These are phyloP conservation scores for Euphorbia tirucalli DNA, from an alignment of 345 rosid genomes.

Conservation along the genomic window DNA sequence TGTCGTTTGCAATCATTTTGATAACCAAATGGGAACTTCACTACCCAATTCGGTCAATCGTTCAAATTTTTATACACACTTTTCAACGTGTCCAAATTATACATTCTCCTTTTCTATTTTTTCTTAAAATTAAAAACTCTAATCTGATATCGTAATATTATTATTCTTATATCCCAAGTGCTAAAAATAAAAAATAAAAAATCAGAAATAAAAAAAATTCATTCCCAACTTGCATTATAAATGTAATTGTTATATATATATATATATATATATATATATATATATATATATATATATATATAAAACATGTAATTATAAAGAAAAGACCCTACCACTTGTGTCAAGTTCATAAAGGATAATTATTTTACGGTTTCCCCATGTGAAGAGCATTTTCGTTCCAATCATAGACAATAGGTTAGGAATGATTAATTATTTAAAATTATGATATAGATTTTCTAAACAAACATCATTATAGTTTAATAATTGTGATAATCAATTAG, in stretches of 20 bases:
- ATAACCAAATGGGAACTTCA: not conserved
- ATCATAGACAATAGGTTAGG: conserved; percentile 27
- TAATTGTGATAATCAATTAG: not conserved
- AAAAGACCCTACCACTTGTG: conserved; percentile 40
- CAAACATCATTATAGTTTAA: not conserved
- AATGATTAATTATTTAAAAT: not conserved
- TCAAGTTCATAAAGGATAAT: conserved; percentile 11
- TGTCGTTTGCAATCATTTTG: not conserved
- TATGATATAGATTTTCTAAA: not conserved
- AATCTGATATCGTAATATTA: not conserved
- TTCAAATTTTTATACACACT: not conserved
- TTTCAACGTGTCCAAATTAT: conserved; percentile 12
- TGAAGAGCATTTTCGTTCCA: conserved; percentile 43
- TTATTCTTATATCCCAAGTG: not conserved
- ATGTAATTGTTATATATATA: too few relatives aligned
- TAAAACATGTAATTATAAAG: conserved; percentile 7
- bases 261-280: too few relatives aligned
- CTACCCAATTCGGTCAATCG: conserved; percentile 21
- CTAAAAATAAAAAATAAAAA: too few relatives aligned
- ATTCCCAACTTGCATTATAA: conserved; percentile 37
- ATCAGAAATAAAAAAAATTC: conserved; percentile 1
- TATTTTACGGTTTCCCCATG: conserved; percentile 40
- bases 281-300: too few relatives aligned
- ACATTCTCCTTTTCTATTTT: not conserved
- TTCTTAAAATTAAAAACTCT: not conserved